Conservation (phyloP, 495 filamentous ascomycete genomes). For the Aspergillus cristatus region DNA sequence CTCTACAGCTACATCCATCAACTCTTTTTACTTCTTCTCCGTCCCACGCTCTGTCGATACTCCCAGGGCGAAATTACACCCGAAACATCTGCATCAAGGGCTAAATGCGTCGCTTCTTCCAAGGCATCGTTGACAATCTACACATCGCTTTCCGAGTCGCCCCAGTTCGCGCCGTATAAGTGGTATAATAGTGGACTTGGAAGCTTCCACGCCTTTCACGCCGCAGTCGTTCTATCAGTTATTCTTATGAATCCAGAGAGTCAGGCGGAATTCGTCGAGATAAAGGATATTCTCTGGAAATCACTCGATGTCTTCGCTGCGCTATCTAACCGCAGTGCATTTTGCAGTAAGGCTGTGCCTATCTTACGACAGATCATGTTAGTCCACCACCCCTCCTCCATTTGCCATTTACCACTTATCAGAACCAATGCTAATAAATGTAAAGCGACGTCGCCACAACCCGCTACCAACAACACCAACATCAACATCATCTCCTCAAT, state of each 20-base stretch:
- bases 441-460: conserved; percentile 19
- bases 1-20: conserved; percentile 41
- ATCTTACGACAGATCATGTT: conserved; percentile 31
- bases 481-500: conserved; percentile 9
- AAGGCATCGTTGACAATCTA: conserved; percentile 33
- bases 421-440: conserved; percentile 4
- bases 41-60: conserved; percentile 31
- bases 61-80: conserved; percentile 33
- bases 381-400: too few species aligned
- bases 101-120: conserved; percentile 34
- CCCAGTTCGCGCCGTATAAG: conserved; percentile 30
- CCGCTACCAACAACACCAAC: conserved; percentile 10
- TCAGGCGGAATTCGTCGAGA: conserved; percentile 24
- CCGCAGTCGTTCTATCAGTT: conserved; percentile 24
- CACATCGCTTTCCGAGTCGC: conserved; percentile 24
- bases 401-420: background rate
- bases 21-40: conserved; percentile 36
- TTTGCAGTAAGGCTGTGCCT: conserved; percentile 35
- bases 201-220: conserved; percentile 23
- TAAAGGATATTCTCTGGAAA: conserved; percentile 20
- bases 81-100: conserved; percentile 28
- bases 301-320: conserved; percentile 31
- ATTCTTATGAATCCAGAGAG: conserved; percentile 25
- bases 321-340: conserved; percentile 28
- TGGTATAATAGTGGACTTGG: conserved; percentile 39